These are phyloP conservation scores for Xylariaceae sp. DNA, from an alignment of 2,329 filamentous ascomycete genomes.

Conservation along the genomic window DNA sequence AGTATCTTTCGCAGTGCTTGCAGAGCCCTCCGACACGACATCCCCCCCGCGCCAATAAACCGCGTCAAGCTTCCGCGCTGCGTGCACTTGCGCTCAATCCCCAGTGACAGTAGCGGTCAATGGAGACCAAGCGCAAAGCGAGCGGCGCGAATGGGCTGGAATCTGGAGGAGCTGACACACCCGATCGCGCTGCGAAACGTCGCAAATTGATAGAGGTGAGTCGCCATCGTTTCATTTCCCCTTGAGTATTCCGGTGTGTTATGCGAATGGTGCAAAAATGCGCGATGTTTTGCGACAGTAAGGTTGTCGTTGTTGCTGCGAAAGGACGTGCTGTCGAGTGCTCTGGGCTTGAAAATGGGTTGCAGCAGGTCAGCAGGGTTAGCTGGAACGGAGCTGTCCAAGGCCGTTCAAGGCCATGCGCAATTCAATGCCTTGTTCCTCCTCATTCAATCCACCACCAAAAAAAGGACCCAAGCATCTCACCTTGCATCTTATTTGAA, in stretches of 20 bases:
- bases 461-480: slow-evolving; percentile 15
- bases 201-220: slow-evolving; percentile 59
- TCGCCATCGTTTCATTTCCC: slow-evolving; percentile 23
- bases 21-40: slow-evolving; percentile 16
- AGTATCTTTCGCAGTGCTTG: slow-evolving; percentile 10
- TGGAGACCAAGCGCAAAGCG: slow-evolving; percentile 65
- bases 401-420: slow-evolving; percentile 16
- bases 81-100: slow-evolving; percentile 22
- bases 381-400: slow-evolving; percentile 9
- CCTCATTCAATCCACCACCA: slow-evolving; percentile 7
- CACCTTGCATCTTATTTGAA: slow-evolving; percentile 1
- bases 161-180: slow-evolving; percentile 49
- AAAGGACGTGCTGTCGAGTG: slow-evolving; percentile 1
- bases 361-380: slow-evolving; percentile 18
- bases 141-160: slow-evolving; percentile 50
- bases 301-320: slow-evolving; percentile 1
- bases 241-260: slow-evolving; percentile 17
- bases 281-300: slow-evolving; percentile 28
- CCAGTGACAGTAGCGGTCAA: slow-evolving; percentile 35
- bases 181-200: slow-evolving; percentile 62
- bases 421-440: slow-evolving; percentile 30
- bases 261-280: slow-evolving; percentile 17
- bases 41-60: slow-evolving; percentile 19
- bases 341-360: slow-evolving; percentile 15
- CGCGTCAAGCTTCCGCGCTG: slow-evolving; percentile 27